A percentile compares a stretch with the other conserved stretches of the same genome.
phyloP scores from a whole-genome alignment of 768 basidiomycete genomes.

The Russula emetica region DNA sequence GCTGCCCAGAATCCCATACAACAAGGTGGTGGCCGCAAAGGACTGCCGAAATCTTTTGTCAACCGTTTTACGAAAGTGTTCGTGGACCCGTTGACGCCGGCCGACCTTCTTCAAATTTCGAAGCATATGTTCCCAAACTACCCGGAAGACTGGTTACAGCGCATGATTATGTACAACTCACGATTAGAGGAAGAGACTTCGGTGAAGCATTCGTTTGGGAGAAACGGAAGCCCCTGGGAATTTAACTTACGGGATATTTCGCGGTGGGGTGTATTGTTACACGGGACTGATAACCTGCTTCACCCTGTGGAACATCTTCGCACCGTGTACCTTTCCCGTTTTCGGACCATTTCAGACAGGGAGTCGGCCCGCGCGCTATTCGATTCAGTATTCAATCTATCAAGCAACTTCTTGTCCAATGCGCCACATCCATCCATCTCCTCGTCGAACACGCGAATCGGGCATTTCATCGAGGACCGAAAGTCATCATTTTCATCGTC shows the following conservation, averaged over 20 bases:
- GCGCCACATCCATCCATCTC: constrained; percentile 44
- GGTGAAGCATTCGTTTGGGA: constrained; percentile 60
- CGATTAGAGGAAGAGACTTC: constrained; percentile 64
- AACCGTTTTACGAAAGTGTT: constrained; percentile 99
- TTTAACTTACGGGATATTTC: constrained; percentile 95
- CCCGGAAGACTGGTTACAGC: constrained; percentile 48
- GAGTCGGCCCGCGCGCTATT: constrained; percentile 49
- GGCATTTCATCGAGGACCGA: constrained; percentile 48
- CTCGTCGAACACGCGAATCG: constrained; percentile 55
- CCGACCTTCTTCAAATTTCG: constrained; percentile 78
- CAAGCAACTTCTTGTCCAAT: constrained; percentile 29
- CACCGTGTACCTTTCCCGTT: constrained; percentile 79
- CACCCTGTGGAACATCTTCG: constrained; percentile 64
- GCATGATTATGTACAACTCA: constrained; percentile 82
- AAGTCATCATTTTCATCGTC: constrained; percentile 33
- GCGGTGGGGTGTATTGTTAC: constrained; percentile 72
- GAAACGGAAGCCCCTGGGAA: constrained; percentile 90
- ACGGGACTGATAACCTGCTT: constrained; percentile 32
- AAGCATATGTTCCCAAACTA: constrained; percentile 64
- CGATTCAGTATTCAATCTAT: constrained; percentile 44
- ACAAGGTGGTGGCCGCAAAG: constrained; percentile 96
- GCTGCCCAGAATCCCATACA: constrained; percentile 95
- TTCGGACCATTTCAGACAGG: constrained; percentile 71
- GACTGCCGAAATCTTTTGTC: constrained; percentile 93
- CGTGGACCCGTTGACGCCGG: constrained; percentile 72